A percentile compares a stretch with the other conserved stretches of the same genome.
These are phyloP conservation scores for Paramecium sexaurelia DNA, from an alignment of 73 alveolate species.

Conservation along the genomic window DNA sequence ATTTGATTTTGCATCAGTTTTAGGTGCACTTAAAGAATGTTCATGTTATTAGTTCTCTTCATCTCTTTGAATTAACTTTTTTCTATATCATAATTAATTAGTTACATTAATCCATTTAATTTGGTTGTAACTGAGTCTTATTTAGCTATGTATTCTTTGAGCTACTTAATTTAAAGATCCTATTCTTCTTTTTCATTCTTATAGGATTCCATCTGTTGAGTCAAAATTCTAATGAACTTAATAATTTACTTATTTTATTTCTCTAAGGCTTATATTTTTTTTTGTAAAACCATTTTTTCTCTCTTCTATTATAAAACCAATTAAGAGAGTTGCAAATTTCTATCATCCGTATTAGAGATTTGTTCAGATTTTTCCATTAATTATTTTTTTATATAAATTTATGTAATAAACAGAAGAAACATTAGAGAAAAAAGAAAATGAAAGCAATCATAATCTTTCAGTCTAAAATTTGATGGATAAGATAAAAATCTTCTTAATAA, in stretches of 20 bases:
- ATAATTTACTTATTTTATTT: background rate
- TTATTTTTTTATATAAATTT: background rate
- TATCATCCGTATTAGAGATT: background rate
- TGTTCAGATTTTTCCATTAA: background rate
- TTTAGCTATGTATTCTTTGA: background rate
- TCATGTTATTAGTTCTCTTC: background rate
- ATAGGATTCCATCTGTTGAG: background rate
- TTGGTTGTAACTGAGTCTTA: background rate
- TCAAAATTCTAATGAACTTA: background rate
- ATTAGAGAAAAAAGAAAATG: background rate
- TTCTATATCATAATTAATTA: background rate
- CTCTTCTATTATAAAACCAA: background rate
- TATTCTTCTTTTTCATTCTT: background rate
- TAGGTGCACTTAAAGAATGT: background rate
- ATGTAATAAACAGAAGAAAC: background rate
- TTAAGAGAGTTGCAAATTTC: background rate
- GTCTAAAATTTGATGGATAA: constrained; percentile 18
- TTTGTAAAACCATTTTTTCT: background rate
- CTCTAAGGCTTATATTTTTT: background rate
- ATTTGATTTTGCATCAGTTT: background rate
- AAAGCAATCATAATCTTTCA: background rate
- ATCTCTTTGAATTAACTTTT: background rate
- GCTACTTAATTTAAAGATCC: background rate
- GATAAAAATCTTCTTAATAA: background rate
- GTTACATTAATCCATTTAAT: constrained; percentile 9